phyloP scores from a whole-genome alignment of 2,329 filamentous ascomycete genomes.

The Beauveria sp. region DNA sequence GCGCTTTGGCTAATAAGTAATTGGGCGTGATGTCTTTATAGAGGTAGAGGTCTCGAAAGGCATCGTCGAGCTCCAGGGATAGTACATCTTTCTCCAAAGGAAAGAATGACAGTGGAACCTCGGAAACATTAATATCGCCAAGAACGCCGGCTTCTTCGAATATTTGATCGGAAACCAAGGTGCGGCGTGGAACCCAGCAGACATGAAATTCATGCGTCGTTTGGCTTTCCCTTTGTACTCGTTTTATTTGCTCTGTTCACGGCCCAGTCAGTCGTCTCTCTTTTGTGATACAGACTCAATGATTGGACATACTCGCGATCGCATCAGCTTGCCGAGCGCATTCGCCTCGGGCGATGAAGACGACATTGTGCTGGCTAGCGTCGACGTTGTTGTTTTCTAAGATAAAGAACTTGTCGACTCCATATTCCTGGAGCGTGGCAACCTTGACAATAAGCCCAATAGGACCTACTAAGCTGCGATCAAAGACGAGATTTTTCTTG shows the following conservation, averaged over 20 bases:
- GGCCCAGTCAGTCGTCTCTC: conserved; percentile 23
- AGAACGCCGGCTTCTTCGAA: conserved; percentile 89
- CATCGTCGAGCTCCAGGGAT: conserved; percentile 81
- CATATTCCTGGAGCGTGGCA: conserved; percentile 90
- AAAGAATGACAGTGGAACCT: conserved; percentile 84
- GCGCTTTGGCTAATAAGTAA: conserved; percentile 78
- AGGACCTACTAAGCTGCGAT: conserved; percentile 81
- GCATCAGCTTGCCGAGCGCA: conserved; percentile 74
- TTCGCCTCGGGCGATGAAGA: conserved; percentile 89
- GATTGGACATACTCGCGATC: conserved; percentile 68
- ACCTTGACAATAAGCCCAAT: conserved; percentile 92
- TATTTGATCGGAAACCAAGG: conserved; percentile 81
- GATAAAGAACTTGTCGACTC: conserved; percentile 95
- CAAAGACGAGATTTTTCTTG: conserved; percentile 96
- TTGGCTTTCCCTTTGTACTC: conserved; percentile 77
- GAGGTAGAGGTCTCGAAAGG: conserved; percentile 81
- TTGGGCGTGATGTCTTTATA: conserved; percentile 87
- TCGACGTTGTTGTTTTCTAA: conserved; percentile 94
- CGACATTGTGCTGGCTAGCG: conserved; percentile 86
- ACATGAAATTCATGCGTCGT: conserved; percentile 94
- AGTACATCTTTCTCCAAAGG: conserved; percentile 86
- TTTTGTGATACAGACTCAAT: too few species aligned
- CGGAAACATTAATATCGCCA: conserved; percentile 82
- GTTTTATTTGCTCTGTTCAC: conserved; percentile 74
- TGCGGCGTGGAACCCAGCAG: conserved; percentile 91